Evolutionary conservation across 2,329 filamentous ascomycete species (phyloP), one percentile per base, ranked within the genome.

Genomic region (Fusarium protoensiforme): DNA sequence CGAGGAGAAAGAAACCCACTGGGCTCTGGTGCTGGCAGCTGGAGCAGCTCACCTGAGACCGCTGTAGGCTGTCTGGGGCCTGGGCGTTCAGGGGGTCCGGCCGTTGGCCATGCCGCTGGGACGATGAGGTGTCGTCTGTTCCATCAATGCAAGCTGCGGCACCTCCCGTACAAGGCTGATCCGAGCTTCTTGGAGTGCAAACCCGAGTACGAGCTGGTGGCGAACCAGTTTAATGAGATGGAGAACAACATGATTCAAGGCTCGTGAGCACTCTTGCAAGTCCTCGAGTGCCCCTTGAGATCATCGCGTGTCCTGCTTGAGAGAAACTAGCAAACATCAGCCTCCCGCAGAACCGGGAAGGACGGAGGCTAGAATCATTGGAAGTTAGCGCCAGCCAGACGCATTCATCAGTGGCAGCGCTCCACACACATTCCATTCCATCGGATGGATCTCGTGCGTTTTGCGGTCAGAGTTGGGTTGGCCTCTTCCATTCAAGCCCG

Each of bases 181-280:
- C 64, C 53, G 46, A 68, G 67, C 71, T 74, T 74, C 11, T 48
- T 29, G 61, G 38, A 61, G 39, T 18, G 20, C 24, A 41, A 74
- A 74, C 71, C 68, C 71, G 71, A 73, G 73, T 67, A 74, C 71
- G 71, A 73, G 71, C 66, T 60, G 31, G 33, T 65, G 62, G 61
- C 64, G 68, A 69, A 74, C 61, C 71, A 73, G 68, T 65, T 74
- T 63, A 64, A 73, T 73, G 66, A 71, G 62, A 67, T 58, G 68
- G 68, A 20, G 61, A 65, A 65, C 53, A 61, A 35, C 54, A 67
- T 59, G 68, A 71, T 68, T 68, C 64, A 71, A 65, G 46, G 14
- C 69, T 48, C 64, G 64, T 71, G 69, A 68, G 48, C 66, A 38
- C 41, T 35, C 41, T 35, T 54, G 33, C 48, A n/a, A 43, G 51